Base-by-base conservation (phyloP, 2,329 filamentous ascomycete species). In the Alternaria postmessia region DNA sequence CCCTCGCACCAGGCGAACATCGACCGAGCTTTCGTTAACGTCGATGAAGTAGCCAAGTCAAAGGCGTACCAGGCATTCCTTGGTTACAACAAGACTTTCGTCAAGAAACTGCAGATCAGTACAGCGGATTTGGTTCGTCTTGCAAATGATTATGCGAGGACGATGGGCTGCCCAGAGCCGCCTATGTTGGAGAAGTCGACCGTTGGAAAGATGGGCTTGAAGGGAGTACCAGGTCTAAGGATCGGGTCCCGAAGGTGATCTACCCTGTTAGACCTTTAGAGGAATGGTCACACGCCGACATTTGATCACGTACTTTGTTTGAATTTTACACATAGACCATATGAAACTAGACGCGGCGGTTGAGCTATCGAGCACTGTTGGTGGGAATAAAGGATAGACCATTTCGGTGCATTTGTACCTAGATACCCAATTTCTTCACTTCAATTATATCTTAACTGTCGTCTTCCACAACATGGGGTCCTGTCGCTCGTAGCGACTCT, bases 191-290 rank as follows among this genome's bases (percentile, higher is more conserved):
- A 82, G 51, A 82, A 79, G 71, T 78, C 73, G 55, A 75, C 78
- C 1, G 74, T 83, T 4, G 79, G 81, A 43, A 83, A 83, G 74
- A 83, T 83, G 81, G 81, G 81, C 5, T 58, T 83, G 61, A 82
- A 80, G 67, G 81, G 81, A 42, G 79, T 81, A 5, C 71, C 68
- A 14, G 81, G 81, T 12, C 68, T 83, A 42, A 72, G 66, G 30
- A 70, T 78, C 46, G 76, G 74, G 20, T 68, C 68, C 20, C 66
- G 67, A 32, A 67, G 63, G 54, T 49, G 42, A 24, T 47, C 12
- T 24, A 20, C 22, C 30, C 20, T 24, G 8, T 48, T 34, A 16
- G 7, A 22, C 22, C 16, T 24, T 11, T n/a, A n/a, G 14, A 24
- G 7, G 8, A 18, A 24, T 9, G 22, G 9, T 32, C 28, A 12